These are phyloP conservation scores for Candida railenensis DNA, from an alignment of 805 yeast genomes.

Conservation along the genomic window DNA sequence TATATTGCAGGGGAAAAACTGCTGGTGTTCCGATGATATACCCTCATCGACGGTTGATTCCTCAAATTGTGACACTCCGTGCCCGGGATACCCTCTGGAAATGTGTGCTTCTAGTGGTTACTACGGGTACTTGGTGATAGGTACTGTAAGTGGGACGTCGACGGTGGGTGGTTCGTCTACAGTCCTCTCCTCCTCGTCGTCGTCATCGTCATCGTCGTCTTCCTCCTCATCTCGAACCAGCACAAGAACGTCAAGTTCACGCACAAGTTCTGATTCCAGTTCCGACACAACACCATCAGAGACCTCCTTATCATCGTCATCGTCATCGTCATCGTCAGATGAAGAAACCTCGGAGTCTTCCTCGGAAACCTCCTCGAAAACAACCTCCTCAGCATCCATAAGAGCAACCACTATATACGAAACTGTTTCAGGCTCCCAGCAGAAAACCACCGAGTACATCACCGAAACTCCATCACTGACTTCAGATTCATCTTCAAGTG, in stretches of 20 bases:
- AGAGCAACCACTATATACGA: conserved; percentile 29
- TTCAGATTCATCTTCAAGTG: conserved; percentile 1
- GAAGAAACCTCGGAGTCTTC: conserved; percentile 13
- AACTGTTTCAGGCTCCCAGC: conserved; percentile 32
- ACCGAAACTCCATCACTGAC: conserved; percentile 12
- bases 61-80: conserved; percentile 32
- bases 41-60: conserved; percentile 43
- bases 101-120: conserved; percentile 43
- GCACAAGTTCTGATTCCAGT: conserved; percentile 7
- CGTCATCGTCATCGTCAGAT: conserved; percentile 17
- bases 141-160: conserved; percentile 9
- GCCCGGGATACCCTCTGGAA: conserved; percentile 48
- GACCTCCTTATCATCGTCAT: conserved; percentile 9
- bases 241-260: conserved; percentile 4
- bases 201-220: conserved; percentile 6
- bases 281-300: conserved; percentile 10
- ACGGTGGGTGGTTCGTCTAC: conserved; percentile 5
- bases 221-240: conserved; percentile 10
- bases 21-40: conserved; percentile 61
- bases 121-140: conserved; percentile 53
- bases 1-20: conserved; percentile 46
- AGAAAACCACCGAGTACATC: conserved; percentile 21
- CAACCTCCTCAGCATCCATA: conserved; percentile 17
- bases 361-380: conserved; percentile 12
- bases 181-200: conserved; percentile 4